phyloP scores from a whole-genome alignment of 306 rosid species.

The cucumber (Cucumis sativus) region DNA sequence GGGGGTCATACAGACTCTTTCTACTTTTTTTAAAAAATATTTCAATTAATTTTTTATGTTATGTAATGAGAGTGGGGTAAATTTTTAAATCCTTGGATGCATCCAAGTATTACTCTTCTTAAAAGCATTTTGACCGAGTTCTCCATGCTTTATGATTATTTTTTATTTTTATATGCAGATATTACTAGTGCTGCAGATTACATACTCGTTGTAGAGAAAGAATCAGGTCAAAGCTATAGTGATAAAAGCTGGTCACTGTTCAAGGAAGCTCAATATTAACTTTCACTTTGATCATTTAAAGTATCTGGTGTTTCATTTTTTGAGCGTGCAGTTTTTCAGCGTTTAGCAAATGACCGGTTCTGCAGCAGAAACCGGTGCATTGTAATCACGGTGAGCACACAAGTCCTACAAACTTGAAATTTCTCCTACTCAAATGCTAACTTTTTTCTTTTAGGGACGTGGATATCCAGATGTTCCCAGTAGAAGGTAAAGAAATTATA shows the following conservation, averaged over 20 bases:
- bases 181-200: conserved; percentile 52
- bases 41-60: no score
- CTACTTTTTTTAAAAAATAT: no score
- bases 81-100: no score
- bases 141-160: conserved; percentile 6
- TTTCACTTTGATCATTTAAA: not conserved
- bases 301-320: not conserved
- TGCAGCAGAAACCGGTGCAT: conserved; percentile 71
- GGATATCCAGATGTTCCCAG: conserved; percentile 96
- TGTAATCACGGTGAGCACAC: conserved; percentile 54
- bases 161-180: conserved; percentile 34
- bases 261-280: not conserved
- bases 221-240: conserved; percentile 50
- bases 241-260: not conserved
- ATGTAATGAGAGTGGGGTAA: no score
- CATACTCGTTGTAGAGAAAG: conserved; percentile 91
- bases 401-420: not conserved
- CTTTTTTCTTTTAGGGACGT: conserved; percentile 46
- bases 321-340: conserved; percentile 49
- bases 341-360: conserved; percentile 82
- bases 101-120: no score
- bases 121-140: not conserved
- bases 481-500: conserved; percentile 43
- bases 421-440: not conserved
- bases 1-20: no score